Percentiles rank a stretch among this genome's conserved stretches.
These are phyloP conservation scores for Trichophyton verrucosum DNA, from an alignment of 2,329 filamentous ascomycete genomes.

Conservation along the genomic window DNA sequence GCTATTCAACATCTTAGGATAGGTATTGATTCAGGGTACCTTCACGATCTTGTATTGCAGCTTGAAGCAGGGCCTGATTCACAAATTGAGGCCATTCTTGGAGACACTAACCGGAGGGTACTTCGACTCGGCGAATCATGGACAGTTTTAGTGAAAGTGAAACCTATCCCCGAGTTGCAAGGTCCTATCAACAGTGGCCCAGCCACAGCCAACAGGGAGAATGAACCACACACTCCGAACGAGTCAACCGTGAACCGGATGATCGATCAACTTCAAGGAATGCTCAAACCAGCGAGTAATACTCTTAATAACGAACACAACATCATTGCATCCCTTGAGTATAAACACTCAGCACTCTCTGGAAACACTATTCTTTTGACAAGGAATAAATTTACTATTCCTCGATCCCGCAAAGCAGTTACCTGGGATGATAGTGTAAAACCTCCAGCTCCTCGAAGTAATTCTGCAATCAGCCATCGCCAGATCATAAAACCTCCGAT, in stretches of 20 bases:
- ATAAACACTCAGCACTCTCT: slow-evolving; percentile 23
- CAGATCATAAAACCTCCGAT: background rate
- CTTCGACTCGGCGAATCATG: slow-evolving; percentile 25
- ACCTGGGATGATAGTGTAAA: background rate
- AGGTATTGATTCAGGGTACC: slow-evolving; percentile 19
- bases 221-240: background rate
- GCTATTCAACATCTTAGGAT: slow-evolving; percentile 21
- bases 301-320: slow-evolving; percentile 15
- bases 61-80: slow-evolving; percentile 17
- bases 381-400: slow-evolving; percentile 17
- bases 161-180: slow-evolving; percentile 4
- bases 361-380: slow-evolving; percentile 15
- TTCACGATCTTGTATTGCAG: slow-evolving; percentile 18
- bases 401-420: slow-evolving; percentile 5
- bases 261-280: slow-evolving; percentile 21
- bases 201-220: background rate
- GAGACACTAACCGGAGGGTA: slow-evolving; percentile 12
- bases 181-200: slow-evolving; percentile 2
- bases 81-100: slow-evolving; percentile 16
- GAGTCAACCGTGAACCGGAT: slow-evolving; percentile 15
- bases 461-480: background rate
- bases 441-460: background rate
- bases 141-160: slow-evolving; percentile 19
- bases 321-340: slow-evolving; percentile 20
- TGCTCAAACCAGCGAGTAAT: slow-evolving; percentile 17